Percentiles rank a stretch among this genome's conserved stretches.
These are phyloP conservation scores for Beauveria sp. DNA, from an alignment of 2,329 filamentous ascomycete species.

Conservation along the genomic window DNA sequence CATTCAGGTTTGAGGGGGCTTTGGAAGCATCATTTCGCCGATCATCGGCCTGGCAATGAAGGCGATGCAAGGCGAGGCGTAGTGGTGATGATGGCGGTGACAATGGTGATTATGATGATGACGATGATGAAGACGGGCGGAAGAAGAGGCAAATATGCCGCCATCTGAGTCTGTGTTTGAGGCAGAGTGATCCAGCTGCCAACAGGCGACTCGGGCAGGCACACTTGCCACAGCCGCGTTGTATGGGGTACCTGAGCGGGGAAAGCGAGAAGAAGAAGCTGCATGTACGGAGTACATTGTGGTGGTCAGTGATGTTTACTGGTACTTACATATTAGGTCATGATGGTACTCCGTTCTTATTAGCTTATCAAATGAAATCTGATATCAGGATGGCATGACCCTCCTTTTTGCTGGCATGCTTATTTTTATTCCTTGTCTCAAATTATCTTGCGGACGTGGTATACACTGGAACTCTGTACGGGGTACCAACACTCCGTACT, in stretches of 20 bases:
- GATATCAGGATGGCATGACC: not conserved
- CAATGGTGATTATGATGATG: not conserved
- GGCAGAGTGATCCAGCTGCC: not conserved
- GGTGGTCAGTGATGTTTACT: no score
- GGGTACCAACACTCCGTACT: no score
- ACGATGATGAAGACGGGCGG: not conserved
- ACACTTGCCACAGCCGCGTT: not conserved
- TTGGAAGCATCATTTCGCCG: not conserved
- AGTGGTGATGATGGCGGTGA: not conserved
- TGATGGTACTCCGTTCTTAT: no score
- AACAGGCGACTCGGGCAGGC: not conserved
- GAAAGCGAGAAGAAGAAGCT: no score
- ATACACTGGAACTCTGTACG: no score
- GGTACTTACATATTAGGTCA: no score
- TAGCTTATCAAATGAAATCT: not conserved
- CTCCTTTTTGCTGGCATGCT: not conserved
- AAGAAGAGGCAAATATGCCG: not conserved
- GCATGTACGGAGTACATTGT: no score
- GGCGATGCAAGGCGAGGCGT: not conserved
- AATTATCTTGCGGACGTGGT: not conserved
- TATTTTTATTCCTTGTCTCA: not conserved
- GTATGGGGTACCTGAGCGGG: not conserved
- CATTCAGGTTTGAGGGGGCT: not conserved
- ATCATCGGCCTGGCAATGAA: not conserved
- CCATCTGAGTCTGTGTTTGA: conserved; percentile 7